Evolutionary conservation across 305 asterid species (phyloP).

Genomic region (Rubia occidens): DNA sequence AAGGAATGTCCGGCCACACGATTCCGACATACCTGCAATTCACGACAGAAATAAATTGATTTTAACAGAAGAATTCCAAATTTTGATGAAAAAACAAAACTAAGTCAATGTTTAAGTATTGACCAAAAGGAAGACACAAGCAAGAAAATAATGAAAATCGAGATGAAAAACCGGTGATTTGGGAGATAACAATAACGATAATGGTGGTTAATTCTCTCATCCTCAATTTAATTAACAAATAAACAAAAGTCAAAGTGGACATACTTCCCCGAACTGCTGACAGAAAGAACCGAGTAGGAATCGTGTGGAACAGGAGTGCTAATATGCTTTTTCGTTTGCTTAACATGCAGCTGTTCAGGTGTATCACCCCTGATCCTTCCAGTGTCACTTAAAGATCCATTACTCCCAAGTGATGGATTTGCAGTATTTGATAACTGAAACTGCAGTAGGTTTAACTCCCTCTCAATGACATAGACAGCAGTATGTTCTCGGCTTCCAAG

Average conservation of each 20-base stretch:
- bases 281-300: conserved; percentile 71
- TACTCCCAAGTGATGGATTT: conserved; percentile 87
- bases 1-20: conserved; percentile 98
- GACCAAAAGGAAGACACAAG: not conserved
- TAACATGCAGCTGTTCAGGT: conserved; percentile 73
- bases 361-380: conserved; percentile 87
- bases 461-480: conserved; percentile 76
- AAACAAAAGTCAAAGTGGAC: conserved; percentile 21
- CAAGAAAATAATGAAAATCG: not conserved
- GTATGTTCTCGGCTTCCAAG: conserved; percentile 74
- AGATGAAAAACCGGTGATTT: not conserved
- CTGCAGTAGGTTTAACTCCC: conserved; percentile 76
- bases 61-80: conserved; percentile 2
- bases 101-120: not conserved
- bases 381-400: conserved; percentile 69
- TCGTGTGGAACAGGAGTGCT: conserved; percentile 91
- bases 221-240: not conserved
- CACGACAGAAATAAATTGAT: conserved; percentile 10
- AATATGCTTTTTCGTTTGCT: conserved; percentile 77
- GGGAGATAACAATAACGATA: not conserved
- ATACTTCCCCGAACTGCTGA: conserved; percentile 96
- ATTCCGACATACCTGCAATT: conserved; percentile 72
- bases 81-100: not conserved
- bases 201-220: not conserved
- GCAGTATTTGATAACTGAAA: conserved; percentile 74